phyloP scores from a whole-genome alignment of 1,284 basidiomycete genomes.

The Ceratobasidium sp. region DNA sequence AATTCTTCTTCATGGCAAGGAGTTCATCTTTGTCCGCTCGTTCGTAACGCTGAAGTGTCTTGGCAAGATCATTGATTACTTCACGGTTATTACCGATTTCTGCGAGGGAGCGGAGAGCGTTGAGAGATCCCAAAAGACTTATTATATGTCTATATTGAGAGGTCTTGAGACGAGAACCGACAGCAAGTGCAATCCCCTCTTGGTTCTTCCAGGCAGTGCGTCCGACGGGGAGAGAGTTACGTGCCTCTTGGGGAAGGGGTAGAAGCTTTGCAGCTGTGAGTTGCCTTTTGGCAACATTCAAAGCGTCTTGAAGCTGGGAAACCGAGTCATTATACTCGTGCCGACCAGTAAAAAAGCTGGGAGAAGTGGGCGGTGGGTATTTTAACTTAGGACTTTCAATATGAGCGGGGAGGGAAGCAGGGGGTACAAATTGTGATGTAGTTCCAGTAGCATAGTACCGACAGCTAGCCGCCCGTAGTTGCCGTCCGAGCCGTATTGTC shows the following conservation, averaged over 20 bases:
- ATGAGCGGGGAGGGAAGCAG: constrained; percentile 9
- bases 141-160: constrained; percentile 75
- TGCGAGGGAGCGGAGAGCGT: constrained; percentile 74
- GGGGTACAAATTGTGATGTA: constrained; percentile 21
- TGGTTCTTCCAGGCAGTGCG: constrained; percentile 73
- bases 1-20: constrained; percentile 57
- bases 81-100: constrained; percentile 66
- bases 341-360: constrained; percentile 89
- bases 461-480: neutral
- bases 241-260: constrained; percentile 64
- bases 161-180: constrained; percentile 70
- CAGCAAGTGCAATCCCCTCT: constrained; percentile 61
- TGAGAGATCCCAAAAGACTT: constrained; percentile 71
- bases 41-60: constrained; percentile 70
- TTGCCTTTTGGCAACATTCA: constrained; percentile 62
- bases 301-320: constrained; percentile 68
- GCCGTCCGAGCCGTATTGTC: neutral
- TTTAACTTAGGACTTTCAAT: neutral
- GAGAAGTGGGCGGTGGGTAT: constrained; percentile 54
- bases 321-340: constrained; percentile 79
- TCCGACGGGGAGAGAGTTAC: constrained; percentile 64
- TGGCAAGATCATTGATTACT: constrained; percentile 61
- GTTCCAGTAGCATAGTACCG: constrained; percentile 22
- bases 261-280: constrained; percentile 74
- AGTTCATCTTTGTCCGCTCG: constrained; percentile 62